Base-by-base conservation (phyloP, 257 asterid genomes). In the Salvia splendens region DNA sequence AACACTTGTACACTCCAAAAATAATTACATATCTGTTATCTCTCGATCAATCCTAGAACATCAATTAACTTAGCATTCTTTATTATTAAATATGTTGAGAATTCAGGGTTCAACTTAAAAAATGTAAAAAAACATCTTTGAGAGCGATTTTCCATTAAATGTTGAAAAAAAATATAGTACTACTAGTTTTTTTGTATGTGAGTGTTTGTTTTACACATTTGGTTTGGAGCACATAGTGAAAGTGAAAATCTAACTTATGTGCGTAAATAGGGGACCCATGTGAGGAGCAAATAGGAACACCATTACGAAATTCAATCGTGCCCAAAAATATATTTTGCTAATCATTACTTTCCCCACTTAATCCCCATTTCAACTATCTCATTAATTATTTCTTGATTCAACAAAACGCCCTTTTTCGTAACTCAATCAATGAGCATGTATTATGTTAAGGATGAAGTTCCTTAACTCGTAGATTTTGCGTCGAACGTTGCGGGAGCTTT, bases 291-390 rank as follows among this genome's bases (percentile, higher is more conserved):
- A 43, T 61, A 30, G 80, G 20, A 75, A 72, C 83, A 72, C 53
- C 64, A 55, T 57, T 72, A 75, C 77, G 75, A 72, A 61, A 55
- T 68, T 78, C 69, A 73, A 72, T 81, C 36, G 54, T 46, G 36
- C 36, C 42, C 7, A 49, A 68, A 72, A 68, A 72, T 77, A 61
- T 61, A 68, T 71, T 72, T 64, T 49, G 47, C 77, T 75, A 81
- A 77, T 81, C 77, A 78, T 81, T 75, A 70, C 74, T 75, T 61
- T 67, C 73, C 74, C 86, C 83, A 75, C 86, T 77, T 77, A 77
- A 75, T 75, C 77, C 57, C 74, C 15, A 38, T n/a, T 69, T 35
- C 69, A 56, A 72, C 28, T 35, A 14, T 60, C 53, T 54, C 48
- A 48, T 65, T 49, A 61, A 68, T 66, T 64, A 55, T 63, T 68